These are phyloP conservation scores for Saururus chinensis DNA, from an alignment of 164 flowering plant species.

Conservation along the genomic window DNA sequence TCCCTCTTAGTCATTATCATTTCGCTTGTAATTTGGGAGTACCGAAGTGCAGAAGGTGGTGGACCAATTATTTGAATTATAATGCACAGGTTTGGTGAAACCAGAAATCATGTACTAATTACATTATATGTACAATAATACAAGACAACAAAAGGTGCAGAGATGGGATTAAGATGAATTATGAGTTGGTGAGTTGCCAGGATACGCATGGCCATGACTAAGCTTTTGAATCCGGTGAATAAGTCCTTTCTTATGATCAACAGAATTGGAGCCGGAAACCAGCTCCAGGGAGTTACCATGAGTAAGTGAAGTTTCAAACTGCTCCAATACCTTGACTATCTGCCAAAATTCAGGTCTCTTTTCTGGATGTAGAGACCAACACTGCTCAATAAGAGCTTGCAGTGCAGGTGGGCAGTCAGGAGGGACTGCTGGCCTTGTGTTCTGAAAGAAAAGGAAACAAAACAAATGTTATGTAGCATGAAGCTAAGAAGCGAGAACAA, in stretches of 20 bases:
- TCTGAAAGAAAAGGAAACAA: constrained; percentile 30
- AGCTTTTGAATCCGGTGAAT: constrained; percentile 72
- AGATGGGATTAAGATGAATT: constrained; percentile 3
- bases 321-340: constrained; percentile 62
- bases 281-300: constrained; percentile 52
- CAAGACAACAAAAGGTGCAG: not conserved
- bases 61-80: no score
- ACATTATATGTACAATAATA: not conserved
- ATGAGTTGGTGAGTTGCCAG: constrained; percentile 20
- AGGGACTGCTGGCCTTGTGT: constrained; percentile 66
- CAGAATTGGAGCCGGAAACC: constrained; percentile 25
- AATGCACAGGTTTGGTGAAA: no score
- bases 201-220: constrained; percentile 32
- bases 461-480: not conserved
- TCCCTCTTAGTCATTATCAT: no score
- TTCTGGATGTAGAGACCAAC: constrained; percentile 53
- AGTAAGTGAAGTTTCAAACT: constrained; percentile 53
- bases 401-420: constrained; percentile 52
- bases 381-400: constrained; percentile 60
- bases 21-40: no score
- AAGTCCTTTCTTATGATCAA: constrained; percentile 75
- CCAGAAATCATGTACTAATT: not conserved
- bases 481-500: not conserved
- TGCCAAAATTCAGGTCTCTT: constrained; percentile 75
- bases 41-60: no score